A percentile compares a stretch with the other conserved stretches of the same genome.
phyloP scores from a whole-genome alignment of 768 basidiomycete genomes.

The Phylloporus scabripes region DNA sequence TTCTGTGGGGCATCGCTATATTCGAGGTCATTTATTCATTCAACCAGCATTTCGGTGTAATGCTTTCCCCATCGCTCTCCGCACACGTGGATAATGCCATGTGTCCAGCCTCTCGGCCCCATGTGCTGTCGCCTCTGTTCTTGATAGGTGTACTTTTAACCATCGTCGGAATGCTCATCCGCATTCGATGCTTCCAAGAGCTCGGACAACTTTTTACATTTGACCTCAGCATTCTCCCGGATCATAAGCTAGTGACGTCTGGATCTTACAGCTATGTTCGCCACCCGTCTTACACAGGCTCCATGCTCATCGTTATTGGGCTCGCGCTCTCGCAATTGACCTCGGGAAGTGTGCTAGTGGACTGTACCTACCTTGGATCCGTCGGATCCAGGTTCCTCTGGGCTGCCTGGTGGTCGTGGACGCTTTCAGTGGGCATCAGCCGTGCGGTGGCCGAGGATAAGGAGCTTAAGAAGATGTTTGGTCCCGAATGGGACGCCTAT shows the following conservation, averaged over 20 bases:
- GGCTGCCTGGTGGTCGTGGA: slow-evolving; percentile 47
- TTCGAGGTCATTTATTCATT: slow-evolving; percentile 47
- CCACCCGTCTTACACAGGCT: slow-evolving; percentile 54
- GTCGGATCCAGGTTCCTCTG: slow-evolving; percentile 32
- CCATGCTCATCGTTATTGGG: slow-evolving; percentile 44
- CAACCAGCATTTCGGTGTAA: slow-evolving; percentile 24
- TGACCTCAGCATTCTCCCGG: slow-evolving; percentile 50
- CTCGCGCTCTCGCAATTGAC: slow-evolving; percentile 43
- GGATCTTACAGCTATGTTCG: slow-evolving; percentile 49
- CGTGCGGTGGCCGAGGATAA: slow-evolving; percentile 47
- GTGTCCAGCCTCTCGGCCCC: slow-evolving; percentile 26
- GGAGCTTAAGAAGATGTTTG: slow-evolving; percentile 43
- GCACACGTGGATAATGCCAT: slow-evolving; percentile 31
- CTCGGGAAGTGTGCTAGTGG: slow-evolving; percentile 42
- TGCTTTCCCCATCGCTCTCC: slow-evolving; percentile 31
- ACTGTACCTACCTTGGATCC: slow-evolving; percentile 30
- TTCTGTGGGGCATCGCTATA: slow-evolving; percentile 45
- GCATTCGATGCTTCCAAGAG: slow-evolving; percentile 48
- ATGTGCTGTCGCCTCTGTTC: slow-evolving; percentile 39
- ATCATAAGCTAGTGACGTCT: slow-evolving; percentile 46
- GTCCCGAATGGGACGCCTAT: slow-evolving; percentile 45
- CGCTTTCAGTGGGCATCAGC: slow-evolving; percentile 43
- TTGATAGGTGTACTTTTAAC: slow-evolving; percentile 40
- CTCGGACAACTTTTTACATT: slow-evolving; percentile 55
- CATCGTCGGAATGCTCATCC: slow-evolving; percentile 42